Conservation (phyloP, 169 alveolate genomes). For the Theileria annulata region DNA sequence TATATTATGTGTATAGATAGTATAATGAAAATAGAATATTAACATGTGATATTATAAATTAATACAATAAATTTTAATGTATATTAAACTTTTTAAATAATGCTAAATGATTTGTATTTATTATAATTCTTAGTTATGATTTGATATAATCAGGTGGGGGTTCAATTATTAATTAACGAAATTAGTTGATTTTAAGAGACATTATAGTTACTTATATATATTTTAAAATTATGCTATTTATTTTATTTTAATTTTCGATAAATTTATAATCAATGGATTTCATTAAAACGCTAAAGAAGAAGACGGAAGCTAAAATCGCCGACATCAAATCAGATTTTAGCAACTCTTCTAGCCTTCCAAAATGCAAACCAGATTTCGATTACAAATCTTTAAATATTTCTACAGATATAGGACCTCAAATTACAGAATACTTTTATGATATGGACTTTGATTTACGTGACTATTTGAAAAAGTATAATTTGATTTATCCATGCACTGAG, state of each 20-base stretch:
- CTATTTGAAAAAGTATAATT: constrained; percentile 27
- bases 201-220: neutral
- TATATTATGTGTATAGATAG: neutral
- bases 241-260: neutral
- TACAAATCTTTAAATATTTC: constrained; percentile 18
- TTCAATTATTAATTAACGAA: neutral
- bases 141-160: constrained; percentile 5
- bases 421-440: constrained; percentile 8
- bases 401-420: constrained; percentile 34
- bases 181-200: neutral
- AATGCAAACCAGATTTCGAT: constrained; percentile 8
- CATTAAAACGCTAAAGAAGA: constrained; percentile 38
- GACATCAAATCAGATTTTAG: constrained; percentile 11
- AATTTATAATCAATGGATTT: constrained; percentile 41
- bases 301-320: constrained; percentile 19
- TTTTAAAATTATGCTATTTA: neutral
- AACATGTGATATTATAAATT: too few relatives aligned
- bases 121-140: neutral
- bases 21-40: neutral
- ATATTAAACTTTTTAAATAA: too few relatives aligned
- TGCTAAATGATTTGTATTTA: neutral
- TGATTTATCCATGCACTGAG: constrained; percentile 9
- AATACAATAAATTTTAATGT: too few relatives aligned
- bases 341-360: neutral
- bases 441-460: constrained; percentile 7